Percentiles rank a stretch among this genome's conserved stretches.
Conservation (phyloP, 176 grass and related monocot species). For the Oryza nivara region DNA sequence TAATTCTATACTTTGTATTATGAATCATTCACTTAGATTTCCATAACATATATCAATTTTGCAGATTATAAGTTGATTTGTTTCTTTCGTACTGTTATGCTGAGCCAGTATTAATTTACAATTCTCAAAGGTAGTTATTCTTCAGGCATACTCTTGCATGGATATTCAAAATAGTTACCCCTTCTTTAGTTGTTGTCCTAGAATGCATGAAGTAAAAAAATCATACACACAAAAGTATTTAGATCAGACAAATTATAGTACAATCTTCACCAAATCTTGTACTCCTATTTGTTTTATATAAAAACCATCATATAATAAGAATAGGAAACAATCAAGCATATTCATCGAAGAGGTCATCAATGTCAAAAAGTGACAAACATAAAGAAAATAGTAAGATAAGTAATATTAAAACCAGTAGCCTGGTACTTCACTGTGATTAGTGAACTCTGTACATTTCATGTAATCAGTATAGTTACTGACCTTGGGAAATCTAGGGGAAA, state of each 20-base stretch:
- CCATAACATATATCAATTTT: background rate
- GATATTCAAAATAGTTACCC: background rate
- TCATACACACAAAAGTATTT: background rate
- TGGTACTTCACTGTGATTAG: conserved; percentile 10
- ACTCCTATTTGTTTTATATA: background rate
- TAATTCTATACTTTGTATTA: no score
- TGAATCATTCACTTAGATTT: background rate
- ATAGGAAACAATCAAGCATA: background rate
- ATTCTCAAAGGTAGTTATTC: conserved; percentile 8
- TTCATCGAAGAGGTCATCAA: background rate
- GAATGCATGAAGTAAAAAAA: background rate
- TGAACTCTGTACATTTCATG: conserved; percentile 10
- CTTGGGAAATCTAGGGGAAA: conserved; percentile 90
- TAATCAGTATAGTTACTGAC: conserved; percentile 48
- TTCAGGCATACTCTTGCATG: conserved; percentile 5
- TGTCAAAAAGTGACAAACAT: background rate
- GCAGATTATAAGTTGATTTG: background rate
- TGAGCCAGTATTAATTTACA: background rate
- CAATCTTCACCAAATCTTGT: background rate
- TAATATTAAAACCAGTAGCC: background rate
- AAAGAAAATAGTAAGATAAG: background rate
- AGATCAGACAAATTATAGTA: background rate
- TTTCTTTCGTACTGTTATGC: conserved; percentile 17
- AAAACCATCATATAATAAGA: background rate
- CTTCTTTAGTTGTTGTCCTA: background rate